Evolutionary conservation across 1,284 basidiomycete genomes (phyloP).

Genomic region (Trichosporon sp.): DNA sequence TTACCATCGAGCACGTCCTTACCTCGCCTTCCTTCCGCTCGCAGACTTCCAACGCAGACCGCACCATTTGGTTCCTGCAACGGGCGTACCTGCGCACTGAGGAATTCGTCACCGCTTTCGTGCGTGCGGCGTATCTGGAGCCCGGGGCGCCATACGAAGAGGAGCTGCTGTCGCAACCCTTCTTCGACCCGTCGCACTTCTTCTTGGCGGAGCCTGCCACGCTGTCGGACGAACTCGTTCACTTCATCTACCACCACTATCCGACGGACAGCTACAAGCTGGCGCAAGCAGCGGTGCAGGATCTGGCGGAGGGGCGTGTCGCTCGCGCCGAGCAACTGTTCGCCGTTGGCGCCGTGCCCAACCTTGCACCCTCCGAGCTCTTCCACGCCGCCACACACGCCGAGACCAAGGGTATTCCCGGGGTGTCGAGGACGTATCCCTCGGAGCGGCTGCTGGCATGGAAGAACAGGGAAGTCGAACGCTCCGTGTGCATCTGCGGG

Average conservation of each 20-base stretch:
- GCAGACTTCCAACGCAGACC: not conserved
- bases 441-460: not conserved
- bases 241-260: conserved; percentile 13
- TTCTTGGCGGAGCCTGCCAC: not conserved
- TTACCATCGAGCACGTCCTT: not conserved
- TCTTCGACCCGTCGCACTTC: conserved; percentile 6
- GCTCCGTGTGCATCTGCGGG: not conserved
- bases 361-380: not conserved
- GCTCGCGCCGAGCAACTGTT: not conserved
- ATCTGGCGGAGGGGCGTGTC: not conserved
- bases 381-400: not conserved
- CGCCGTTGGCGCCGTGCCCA: not conserved
- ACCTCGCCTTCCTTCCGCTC: not conserved
- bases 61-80: not conserved
- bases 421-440: not conserved
- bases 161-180: not conserved
- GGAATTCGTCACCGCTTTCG: not conserved
- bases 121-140: not conserved
- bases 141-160: not conserved
- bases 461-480: not conserved
- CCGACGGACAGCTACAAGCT: not conserved
- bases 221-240: not conserved
- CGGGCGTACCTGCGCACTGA: not conserved
- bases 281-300: not conserved
- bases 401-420: not conserved